A percentile compares a stretch with the other conserved stretches of the same genome.
phyloP scores from a whole-genome alignment of 2,329 filamentous ascomycete genomes.

The Beauveria asiatica region DNA sequence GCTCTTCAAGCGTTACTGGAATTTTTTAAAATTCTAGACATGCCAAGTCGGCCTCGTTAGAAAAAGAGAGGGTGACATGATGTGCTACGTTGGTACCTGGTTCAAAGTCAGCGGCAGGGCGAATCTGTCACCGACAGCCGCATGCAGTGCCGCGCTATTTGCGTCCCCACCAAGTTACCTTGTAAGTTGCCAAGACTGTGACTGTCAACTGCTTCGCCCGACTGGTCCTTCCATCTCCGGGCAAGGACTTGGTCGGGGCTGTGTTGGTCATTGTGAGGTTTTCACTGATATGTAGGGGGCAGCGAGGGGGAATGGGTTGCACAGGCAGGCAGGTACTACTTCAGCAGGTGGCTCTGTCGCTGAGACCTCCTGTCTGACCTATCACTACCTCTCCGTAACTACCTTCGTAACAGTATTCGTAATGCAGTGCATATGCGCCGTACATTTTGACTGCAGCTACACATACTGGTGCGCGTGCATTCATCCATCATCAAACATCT shows the following conservation, averaged over 20 bases:
- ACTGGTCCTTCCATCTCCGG: conserved; percentile 11
- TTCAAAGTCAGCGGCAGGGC: not conserved
- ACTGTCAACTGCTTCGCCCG: not conserved
- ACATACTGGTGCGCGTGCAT: too few species aligned
- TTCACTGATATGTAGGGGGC: not conserved
- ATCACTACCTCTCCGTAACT: too few species aligned
- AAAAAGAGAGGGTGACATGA: too few species aligned
- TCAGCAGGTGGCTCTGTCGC: not conserved
- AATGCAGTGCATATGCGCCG: not conserved
- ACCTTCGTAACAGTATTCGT: not conserved
- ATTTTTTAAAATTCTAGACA: too few species aligned
- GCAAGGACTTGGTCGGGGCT: not conserved
- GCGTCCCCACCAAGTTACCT: not conserved
- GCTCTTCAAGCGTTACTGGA: too few species aligned
- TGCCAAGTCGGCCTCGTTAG: too few species aligned
- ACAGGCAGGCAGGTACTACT: not conserved
- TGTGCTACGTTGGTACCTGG: too few species aligned
- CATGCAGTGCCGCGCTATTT: not conserved
- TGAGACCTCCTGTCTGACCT: not conserved
- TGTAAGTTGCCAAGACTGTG: too few species aligned
- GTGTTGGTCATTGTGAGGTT: not conserved
- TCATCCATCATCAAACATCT: too few species aligned
- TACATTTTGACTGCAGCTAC: too few species aligned
- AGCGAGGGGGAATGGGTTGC: not conserved
- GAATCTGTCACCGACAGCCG: not conserved